Base-by-base conservation (phyloP, 805 yeast species). In the Cephaloascus fragrans region DNA sequence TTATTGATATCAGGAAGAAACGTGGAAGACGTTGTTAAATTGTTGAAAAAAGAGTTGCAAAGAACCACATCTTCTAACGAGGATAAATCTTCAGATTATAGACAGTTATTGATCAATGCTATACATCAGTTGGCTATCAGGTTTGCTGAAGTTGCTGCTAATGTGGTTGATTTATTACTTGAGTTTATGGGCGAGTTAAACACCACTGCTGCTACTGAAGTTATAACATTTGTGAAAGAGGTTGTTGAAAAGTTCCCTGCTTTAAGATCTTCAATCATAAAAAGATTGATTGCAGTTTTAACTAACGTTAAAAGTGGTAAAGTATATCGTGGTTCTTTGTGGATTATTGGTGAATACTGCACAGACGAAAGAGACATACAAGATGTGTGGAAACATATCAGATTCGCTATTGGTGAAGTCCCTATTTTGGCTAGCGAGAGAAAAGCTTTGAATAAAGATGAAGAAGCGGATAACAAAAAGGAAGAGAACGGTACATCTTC, bases 291-390 rank as follows among this genome's bases (percentile, higher is more conserved):
- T 34, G 50, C 51, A 6, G 66, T 86, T 12, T 68, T 93, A 53
- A 76, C 76, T 19, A 66, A 67, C 18, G 80, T 86, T 37, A 84
- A 79, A 55, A 80, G 93, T 43, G 95, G 96, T 10, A 88, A 88
- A 52, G 96, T 93, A 9, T 83, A 79, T 64, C 80, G 97, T 47
- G 95, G 96, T 23, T 87, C 95, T 1, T 68, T 94, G 43, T 93
- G 99, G 99, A 80, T 93, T 37, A 63, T 93, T 50, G 98, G 99
- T 60, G 98, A 94, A 62, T 93, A 88, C 59, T 69, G 89, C 32
- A 52, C 73, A 35, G 81, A 80, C 38, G 87, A 80, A 46, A 59
- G 69, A 19, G 83, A 83, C 38, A 79, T 93, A 44, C 83, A 83
- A 57, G 73, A 71, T 19, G 80, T 94, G 4, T 94, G 98, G 98